These are phyloP conservation scores for Cutaneotrichosporon sp. DNA, from an alignment of 1,284 basidiomycete species.

Conservation along the genomic window DNA sequence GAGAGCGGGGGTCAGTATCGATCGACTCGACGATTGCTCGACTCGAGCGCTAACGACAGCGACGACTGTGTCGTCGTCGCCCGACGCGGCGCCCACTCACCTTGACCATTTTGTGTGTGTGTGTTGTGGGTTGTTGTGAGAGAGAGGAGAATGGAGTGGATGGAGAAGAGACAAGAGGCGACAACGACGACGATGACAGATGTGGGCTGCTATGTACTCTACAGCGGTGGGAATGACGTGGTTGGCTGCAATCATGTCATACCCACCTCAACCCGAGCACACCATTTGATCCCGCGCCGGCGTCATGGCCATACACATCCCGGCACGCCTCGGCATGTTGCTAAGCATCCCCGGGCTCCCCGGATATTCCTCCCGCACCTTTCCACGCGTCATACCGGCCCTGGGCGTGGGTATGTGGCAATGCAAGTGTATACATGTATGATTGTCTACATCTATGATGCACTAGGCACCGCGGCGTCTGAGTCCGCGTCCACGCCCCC, in stretches of 20 bases:
- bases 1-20: neutral
- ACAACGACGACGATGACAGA: too few relatives aligned
- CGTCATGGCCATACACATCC: neutral
- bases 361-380: too few relatives aligned
- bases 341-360: too few relatives aligned
- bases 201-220: too few relatives aligned
- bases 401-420: too few relatives aligned
- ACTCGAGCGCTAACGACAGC: neutral
- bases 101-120: constrained; percentile 6
- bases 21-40: neutral
- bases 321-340: too few relatives aligned
- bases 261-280: too few relatives aligned
- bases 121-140: neutral
- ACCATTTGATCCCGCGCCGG: neutral
- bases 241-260: too few relatives aligned
- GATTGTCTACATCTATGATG: neutral
- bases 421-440: neutral
- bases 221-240: too few relatives aligned
- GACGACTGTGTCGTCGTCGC: neutral
- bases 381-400: too few relatives aligned
- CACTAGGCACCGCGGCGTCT: too few relatives aligned
- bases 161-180: neutral
- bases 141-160: neutral
- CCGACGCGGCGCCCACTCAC: neutral
- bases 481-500: neutral